A percentile compares a stretch with the other conserved stretches of the same genome.
Evolutionary conservation across 805 yeast genomes (phyloP).

Genomic region (Jamesozyma spencerorum): DNA sequence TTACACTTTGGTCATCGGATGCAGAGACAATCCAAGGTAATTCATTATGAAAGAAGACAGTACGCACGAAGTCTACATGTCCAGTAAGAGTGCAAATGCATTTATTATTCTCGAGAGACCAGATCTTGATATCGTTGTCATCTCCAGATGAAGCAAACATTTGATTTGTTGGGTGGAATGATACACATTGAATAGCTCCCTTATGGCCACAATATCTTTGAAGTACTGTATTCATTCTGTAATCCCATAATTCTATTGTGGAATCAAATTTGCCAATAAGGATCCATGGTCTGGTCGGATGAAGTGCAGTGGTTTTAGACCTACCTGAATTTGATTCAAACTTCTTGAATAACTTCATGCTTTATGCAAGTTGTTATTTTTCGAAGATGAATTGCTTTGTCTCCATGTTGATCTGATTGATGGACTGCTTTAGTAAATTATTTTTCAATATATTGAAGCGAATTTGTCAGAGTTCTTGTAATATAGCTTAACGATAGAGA

Average conservation of each 20-base stretch:
- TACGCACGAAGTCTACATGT: conserved; percentile 90
- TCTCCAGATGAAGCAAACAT: conserved; percentile 96
- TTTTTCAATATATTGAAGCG: background rate
- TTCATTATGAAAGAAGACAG: conserved; percentile 89
- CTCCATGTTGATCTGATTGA: too few species aligned
- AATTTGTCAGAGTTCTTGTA: too few species aligned
- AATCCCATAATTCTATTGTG: conserved; percentile 96
- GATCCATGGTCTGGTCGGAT: conserved; percentile 89
- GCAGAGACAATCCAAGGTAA: conserved; percentile 95
- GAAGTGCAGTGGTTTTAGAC: conserved; percentile 95
- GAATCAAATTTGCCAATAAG: conserved; percentile 89
- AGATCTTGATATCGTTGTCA: conserved; percentile 86
- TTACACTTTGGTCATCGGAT: conserved; percentile 95
- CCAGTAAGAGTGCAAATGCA: conserved; percentile 86
- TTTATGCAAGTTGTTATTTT: conserved; percentile 25
- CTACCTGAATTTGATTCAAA: conserved; percentile 95
- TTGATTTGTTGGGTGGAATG: conserved; percentile 96
- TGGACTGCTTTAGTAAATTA: background rate
- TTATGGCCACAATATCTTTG: conserved; percentile 96
- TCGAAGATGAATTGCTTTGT: background rate
- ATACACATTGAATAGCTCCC: conserved; percentile 93
- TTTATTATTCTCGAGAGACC: conserved; percentile 90
- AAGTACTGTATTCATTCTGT: conserved; percentile 94
- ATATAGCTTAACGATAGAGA: too few species aligned
- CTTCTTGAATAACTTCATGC: conserved; percentile 77